Percentiles rank a stretch among this genome's conserved stretches.
Evolutionary conservation across 2,329 filamentous ascomycete genomes (phyloP).

Genomic region (Sclerotiophoma versabilis): DNA sequence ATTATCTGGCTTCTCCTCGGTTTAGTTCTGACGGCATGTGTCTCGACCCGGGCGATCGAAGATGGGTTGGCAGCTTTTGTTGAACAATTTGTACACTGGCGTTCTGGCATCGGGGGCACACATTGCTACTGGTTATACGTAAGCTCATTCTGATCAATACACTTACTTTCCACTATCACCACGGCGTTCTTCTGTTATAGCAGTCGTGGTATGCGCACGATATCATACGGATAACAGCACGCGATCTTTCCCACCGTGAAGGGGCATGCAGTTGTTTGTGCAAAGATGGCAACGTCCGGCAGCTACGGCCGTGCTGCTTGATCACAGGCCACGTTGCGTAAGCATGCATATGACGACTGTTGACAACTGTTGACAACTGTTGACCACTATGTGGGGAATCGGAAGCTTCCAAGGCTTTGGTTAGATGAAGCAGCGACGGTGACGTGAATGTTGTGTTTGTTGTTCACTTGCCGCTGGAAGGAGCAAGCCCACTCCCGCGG

Average conservation of each 20-base stretch:
- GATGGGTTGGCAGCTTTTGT: not conserved
- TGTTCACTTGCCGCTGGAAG: not conserved
- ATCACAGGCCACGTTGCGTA: not conserved
- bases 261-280: not conserved
- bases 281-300: not conserved
- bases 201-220: not conserved
- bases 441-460: not conserved
- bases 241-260: not conserved
- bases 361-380: no score
- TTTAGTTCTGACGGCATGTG: not conserved
- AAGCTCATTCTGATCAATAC: not conserved
- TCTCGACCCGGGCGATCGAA: not conserved
- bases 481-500: slow-evolving; percentile 12
- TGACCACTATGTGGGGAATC: not conserved
- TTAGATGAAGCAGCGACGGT: not conserved
- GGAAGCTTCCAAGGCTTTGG: not conserved
- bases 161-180: not conserved
- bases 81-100: not conserved
- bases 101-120: not conserved
- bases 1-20: no score
- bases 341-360: no score
- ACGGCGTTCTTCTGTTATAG: not conserved
- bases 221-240: not conserved
- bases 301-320: not conserved
- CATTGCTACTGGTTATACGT: not conserved